Conservation (phyloP, 2,329 filamentous ascomycete species). For the Dactylellina sp. region DNA sequence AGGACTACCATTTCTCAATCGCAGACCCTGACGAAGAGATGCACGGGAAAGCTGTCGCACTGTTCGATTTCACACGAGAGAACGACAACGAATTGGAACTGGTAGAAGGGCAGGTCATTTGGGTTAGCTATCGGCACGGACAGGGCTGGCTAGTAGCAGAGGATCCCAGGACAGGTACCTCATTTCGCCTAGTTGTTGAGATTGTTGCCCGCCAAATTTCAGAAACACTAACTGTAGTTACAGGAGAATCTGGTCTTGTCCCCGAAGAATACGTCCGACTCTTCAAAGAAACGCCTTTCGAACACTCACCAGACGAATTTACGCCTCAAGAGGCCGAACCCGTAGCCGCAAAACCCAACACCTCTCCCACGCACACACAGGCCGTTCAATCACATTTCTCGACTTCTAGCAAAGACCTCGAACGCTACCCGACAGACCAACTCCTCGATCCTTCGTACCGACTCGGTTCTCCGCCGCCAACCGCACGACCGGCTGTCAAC, state of each 20-base stretch:
- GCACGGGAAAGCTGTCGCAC: conserved; percentile 92
- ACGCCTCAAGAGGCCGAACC: conserved; percentile 58
- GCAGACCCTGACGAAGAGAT: conserved; percentile 96
- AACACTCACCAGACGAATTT: conserved; percentile 47
- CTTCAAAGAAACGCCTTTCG: conserved; percentile 75
- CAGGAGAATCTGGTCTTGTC: conserved; percentile 84
- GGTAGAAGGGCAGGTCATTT: conserved; percentile 93
- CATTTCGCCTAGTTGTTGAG: neutral
- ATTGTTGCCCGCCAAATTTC: neutral
- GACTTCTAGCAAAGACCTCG: conserved; percentile 68
- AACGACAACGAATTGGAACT: conserved; percentile 96
- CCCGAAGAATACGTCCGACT: conserved; percentile 96
- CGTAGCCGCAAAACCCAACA: conserved; percentile 38
- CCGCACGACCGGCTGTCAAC: conserved; percentile 23
- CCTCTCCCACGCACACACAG: conserved; percentile 63
- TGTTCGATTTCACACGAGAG: conserved; percentile 94
- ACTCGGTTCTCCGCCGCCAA: conserved; percentile 44
- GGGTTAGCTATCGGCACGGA: conserved; percentile 94
- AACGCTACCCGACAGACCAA: conserved; percentile 64
- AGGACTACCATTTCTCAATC: conserved; percentile 94
- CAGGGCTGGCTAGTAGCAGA: conserved; percentile 98
- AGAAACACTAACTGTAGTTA: conserved; percentile 1
- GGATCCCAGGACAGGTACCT: conserved; percentile 81
- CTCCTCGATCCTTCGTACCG: conserved; percentile 52
- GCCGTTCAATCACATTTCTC: conserved; percentile 68